Evolutionary conservation across 73 alveolate genomes (phyloP).

Genomic region (Paramecium biaurelia): DNA sequence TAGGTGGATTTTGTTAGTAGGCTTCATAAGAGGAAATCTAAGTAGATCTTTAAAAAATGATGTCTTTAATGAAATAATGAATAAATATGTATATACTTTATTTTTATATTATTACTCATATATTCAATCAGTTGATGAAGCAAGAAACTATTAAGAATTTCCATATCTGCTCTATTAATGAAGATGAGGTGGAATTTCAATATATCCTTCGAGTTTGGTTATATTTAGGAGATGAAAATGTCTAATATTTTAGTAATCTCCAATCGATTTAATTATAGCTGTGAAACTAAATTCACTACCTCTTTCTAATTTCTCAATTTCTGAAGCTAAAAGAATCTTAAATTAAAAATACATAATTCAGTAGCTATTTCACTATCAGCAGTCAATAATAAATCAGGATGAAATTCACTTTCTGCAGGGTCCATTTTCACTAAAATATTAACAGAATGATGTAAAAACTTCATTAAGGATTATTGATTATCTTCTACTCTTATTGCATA

Average conservation of each 20-base stretch:
- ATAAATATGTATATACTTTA: background rate
- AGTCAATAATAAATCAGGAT: constrained; percentile 45
- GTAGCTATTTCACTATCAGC: constrained; percentile 51
- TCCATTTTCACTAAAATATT: constrained; percentile 40
- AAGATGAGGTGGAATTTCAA: constrained; percentile 45
- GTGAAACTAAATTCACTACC: constrained; percentile 23
- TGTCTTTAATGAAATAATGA: constrained; percentile 3
- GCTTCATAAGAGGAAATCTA: background rate
- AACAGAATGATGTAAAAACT: constrained; percentile 32
- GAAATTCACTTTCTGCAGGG: constrained; percentile 38
- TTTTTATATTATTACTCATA: background rate
- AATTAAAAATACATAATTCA: background rate
- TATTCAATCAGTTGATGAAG: background rate
- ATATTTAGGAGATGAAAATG: background rate
- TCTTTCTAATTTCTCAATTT: constrained; percentile 43
- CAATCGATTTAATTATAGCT: background rate
- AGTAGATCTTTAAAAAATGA: constrained; percentile 13
- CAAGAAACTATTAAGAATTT: background rate
- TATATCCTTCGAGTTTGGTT: background rate
- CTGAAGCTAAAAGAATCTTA: background rate
- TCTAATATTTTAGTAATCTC: background rate
- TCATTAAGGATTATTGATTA: constrained; percentile 6
- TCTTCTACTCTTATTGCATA: constrained; percentile 49
- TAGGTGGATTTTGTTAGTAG: constrained; percentile 6
- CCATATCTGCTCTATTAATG: constrained; percentile 37